Conservation (phyloP, 306 rosid genomes). For the Inga oerstediana region DNA sequence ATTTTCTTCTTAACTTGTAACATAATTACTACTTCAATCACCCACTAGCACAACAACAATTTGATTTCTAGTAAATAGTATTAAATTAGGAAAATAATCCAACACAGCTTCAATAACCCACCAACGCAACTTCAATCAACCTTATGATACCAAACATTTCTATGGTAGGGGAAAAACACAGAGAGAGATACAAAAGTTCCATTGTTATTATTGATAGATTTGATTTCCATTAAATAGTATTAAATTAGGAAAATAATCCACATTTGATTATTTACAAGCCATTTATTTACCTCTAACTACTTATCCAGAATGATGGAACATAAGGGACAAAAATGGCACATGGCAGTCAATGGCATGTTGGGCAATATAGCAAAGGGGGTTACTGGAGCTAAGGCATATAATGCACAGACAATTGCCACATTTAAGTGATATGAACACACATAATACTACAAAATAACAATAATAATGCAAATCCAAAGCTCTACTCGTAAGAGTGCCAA, state of each 20-base stretch:
- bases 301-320: background rate
- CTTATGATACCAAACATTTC: no score
- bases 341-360: background rate
- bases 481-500: background rate
- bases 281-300: background rate
- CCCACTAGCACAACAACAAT: no score
- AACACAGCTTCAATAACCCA: no score
- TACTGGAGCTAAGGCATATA: background rate
- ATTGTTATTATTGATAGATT: no score
- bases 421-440: background rate
- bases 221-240: background rate
- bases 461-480: background rate
- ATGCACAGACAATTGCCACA: background rate
- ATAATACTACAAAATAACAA: background rate
- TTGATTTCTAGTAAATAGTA: no score
- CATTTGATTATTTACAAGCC: background rate
- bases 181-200: no score
- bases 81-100: no score
- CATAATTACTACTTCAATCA: no score
- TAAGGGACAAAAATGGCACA: background rate
- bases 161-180: no score
- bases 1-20: no score
- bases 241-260: background rate
- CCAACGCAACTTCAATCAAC: no score
- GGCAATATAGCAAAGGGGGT: background rate